Evolutionary conservation across 2,329 filamentous ascomycete genomes (phyloP), one percentile per base, ranked within the genome.

Genomic region (Ascochyta viciae-villosae): DNA sequence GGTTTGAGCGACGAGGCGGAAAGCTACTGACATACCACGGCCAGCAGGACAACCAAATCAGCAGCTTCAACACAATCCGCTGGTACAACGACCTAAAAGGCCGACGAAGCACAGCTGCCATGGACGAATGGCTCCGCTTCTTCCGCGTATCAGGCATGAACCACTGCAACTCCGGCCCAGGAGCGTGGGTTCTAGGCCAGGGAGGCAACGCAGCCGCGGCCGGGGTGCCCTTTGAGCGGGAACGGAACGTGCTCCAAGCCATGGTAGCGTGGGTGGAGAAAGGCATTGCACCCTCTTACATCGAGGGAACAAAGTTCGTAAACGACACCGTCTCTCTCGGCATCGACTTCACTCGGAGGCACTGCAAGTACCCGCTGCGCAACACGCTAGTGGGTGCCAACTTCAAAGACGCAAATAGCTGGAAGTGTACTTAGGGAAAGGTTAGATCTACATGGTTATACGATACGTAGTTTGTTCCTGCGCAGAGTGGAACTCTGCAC

Each of bases 61-160:
- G 75, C 5, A 73, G 70, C 4, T 74, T 75, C 37, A 79, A 78
- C 51, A 76, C 74, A 3, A 73, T 76, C 19, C 69, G 77, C 16
- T 82, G 80, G 71, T 82, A 82, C 67, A 68, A 80, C 42, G 70
- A 80, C 35, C 67, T 82, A 2, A 46, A 54, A 3, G 62, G 57
- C 0, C n/a, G 19, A 3, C 50, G 48, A 2, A 61, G 50, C 13
- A 57, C 60, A 16, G 47, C 37, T 0, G 40, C 39, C 1, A 64
- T 70, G 60, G 57, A 63, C 29, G 60, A 68, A 2, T 81, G 78
- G 60, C 70, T 79, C 50, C 76, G 82, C 23, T 79, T 78, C 68
- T 85, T 85, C 73, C 76, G 78, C 35, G 80, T 80, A 63, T 80
- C 68, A 39, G 83, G 83, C 4, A 82, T 84, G 80, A 74, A 70